Base-by-base conservation (phyloP, 2,329 filamentous ascomycete species). In the Parastagonospora nodorum region DNA sequence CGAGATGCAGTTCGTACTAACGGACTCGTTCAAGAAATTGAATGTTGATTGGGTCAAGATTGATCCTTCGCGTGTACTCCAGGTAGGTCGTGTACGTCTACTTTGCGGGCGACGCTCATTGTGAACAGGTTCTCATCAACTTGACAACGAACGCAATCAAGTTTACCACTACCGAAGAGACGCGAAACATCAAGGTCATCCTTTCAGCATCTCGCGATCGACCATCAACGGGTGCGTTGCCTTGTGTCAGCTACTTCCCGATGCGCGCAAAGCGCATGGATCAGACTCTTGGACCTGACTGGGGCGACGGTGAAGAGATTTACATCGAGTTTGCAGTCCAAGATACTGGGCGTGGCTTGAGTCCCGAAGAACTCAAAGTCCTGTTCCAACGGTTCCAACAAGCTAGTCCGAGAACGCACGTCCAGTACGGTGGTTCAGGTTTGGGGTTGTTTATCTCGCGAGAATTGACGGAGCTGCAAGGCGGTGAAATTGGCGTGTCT, bases 331-430 rank as follows among this genome's bases (percentile, higher is more conserved):
- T 94, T 53, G 84, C 88, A 35, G 88, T 94, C 19, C 82, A 85
- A 57, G 90, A 94, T 63, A 92, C 89, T 0, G 90, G 90, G 1
- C 85, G 88, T 44, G 89, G 89, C 0, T 77, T 94, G 11, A 88
- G 81, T 2, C 80, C 84, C 4, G 82, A 87, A 48, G 89, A 92
- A 66, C 89, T 87, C 75, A 86, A 87, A 42, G 80, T 85, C 39
- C 79, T 94, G 0, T 94, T 93, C 72, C 84, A 90, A 60, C 83
- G 88, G 16, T 94, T 94, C 69, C 86, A 87, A 6, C 90, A 93
- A 72, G 88, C 88, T 0, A 90, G 84, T 16, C 87, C 88, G 1
- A 84, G 84, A 42, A 92, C 88, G 0, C 88, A 91, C 58, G 85
- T 90, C 12, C 85, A 90, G 60, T 92, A 93, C 58, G 90, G 89